A percentile compares a stretch with the other conserved stretches of the same genome.
phyloP scores from a whole-genome alignment of 2,329 filamentous ascomycete genomes.

The Penicillium italicum region DNA sequence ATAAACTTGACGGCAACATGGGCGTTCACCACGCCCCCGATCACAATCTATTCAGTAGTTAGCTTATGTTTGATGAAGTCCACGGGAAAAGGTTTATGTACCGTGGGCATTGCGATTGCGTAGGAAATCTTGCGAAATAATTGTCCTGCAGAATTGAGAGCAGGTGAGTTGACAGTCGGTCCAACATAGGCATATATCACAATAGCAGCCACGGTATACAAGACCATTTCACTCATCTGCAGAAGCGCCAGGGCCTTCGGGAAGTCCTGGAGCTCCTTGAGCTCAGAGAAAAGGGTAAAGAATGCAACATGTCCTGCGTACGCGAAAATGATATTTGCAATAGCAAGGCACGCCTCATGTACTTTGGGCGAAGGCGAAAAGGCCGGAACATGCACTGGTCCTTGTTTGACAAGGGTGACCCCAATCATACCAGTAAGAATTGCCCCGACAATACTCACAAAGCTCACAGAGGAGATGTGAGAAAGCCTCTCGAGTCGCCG shows the following conservation, averaged over 20 bases:
- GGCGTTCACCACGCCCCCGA: constrained; percentile 65
- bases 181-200: constrained; percentile 65
- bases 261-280: constrained; percentile 56
- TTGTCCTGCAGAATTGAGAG: constrained; percentile 57
- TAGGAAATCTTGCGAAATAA: constrained; percentile 60
- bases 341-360: constrained; percentile 54
- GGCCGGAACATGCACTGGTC: constrained; percentile 26
- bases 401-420: constrained; percentile 49
- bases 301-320: constrained; percentile 66
- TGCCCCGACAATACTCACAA: constrained; percentile 59
- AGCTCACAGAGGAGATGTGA: constrained; percentile 57
- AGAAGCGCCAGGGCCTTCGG: constrained; percentile 59
- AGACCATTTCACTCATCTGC: constrained; percentile 53
- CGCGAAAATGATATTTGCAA: constrained; percentile 65
- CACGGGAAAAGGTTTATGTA: constrained; percentile 6
- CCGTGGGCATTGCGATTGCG: constrained; percentile 63
- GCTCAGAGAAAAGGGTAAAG: constrained; percentile 61
- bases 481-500: constrained; percentile 58
- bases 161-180: constrained; percentile 56
- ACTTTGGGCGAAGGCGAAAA: constrained; percentile 42
- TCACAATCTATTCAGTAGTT: constrained; percentile 49
- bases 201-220: constrained; percentile 62
- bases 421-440: constrained; percentile 62
- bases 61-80: background rate
- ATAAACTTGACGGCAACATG: constrained; percentile 62